A percentile compares a stretch with the other conserved stretches of the same genome.
Conservation (phyloP, 2,329 filamentous ascomycete species). For the Exophiala viscosa region DNA sequence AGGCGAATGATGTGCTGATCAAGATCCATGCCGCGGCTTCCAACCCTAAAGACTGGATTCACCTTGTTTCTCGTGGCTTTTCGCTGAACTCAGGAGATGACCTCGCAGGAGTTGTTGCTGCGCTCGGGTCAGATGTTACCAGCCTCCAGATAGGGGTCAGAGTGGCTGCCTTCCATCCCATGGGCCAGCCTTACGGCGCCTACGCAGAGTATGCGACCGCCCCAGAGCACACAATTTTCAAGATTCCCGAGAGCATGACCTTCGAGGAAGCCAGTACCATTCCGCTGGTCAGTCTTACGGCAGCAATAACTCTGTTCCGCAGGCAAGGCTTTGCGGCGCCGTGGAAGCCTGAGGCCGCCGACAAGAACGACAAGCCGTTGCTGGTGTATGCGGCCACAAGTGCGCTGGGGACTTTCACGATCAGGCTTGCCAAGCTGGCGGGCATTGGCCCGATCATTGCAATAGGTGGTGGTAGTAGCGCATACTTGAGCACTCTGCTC, state of each 20-base stretch:
- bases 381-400: constrained; percentile 55
- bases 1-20: constrained; percentile 38
- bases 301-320: constrained; percentile 48
- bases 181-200: constrained; percentile 35
- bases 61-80: constrained; percentile 2
- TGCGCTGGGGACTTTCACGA: constrained; percentile 56
- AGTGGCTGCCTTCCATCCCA: constrained; percentile 30
- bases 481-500: constrained; percentile 47
- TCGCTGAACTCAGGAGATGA: constrained; percentile 26
- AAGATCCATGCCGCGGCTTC: constrained; percentile 41
- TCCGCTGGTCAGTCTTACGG: constrained; percentile 54
- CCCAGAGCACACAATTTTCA: constrained; percentile 30
- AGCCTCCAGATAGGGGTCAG: constrained; percentile 33
- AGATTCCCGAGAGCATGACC: constrained; percentile 8
- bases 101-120: constrained; percentile 32
- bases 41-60: constrained; percentile 49
- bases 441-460: constrained; percentile 62
- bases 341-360: constrained; percentile 40
- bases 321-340: constrained; percentile 48
- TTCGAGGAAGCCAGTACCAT: constrained; percentile 52
- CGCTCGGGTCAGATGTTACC: constrained; percentile 15
- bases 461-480: constrained; percentile 54
- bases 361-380: constrained; percentile 33
- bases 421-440: constrained; percentile 54
- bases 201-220: constrained; percentile 41